Evolutionary conservation across 345 rosid genomes (phyloP), one percentile per base, ranked within the genome.

Genomic region (Chamaenerion angustifolium): DNA sequence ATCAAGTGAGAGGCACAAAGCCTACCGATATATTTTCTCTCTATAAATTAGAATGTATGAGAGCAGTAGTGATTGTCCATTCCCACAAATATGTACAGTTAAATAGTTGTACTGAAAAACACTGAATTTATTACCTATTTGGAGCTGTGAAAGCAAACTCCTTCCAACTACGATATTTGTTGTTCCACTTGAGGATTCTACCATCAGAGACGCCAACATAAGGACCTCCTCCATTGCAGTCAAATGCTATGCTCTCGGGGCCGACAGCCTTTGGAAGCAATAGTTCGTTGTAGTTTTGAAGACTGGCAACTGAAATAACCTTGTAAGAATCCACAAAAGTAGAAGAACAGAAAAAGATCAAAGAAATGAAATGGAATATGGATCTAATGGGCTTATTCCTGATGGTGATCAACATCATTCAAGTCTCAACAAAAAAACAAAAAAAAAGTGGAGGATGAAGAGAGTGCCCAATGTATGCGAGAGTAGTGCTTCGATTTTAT

Each of bases 121-220:
- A 46, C 23, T 4, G 16, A 48, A 48, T 12, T 11, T 40, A 42
- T 49, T 61, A 56, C 85, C 78, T 65, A 54, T 48, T 41, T 1
- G 65, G 46, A 1, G 73, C 54, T n/a, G 78, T 43, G 49, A 62
- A 19, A 2, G 76, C 73, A 49, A 76, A 79, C 41, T 79, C 74
- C 0, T n/a, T 46, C 82, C 85, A 79, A 11, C 66, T 62, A 4
- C 21, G 59, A 6, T 21, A 12, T 1, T 31, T 0, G 9, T 55
- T 55, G 43, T 47, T 61, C 81, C 81, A 79, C 54, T 54, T 55
- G 51, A 76, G 76, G 54, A 78, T 59, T 43, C 92, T 70, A 8
- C 92, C 95, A 19, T 86, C 86, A 1, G 80, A 73, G 43, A 82
- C 85, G 13, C 82, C 73, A 2, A 62, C 79, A n/a, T 76, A 86